phyloP scores from a whole-genome alignment of 805 yeast genomes.

The Ascoidea rubescens region DNA sequence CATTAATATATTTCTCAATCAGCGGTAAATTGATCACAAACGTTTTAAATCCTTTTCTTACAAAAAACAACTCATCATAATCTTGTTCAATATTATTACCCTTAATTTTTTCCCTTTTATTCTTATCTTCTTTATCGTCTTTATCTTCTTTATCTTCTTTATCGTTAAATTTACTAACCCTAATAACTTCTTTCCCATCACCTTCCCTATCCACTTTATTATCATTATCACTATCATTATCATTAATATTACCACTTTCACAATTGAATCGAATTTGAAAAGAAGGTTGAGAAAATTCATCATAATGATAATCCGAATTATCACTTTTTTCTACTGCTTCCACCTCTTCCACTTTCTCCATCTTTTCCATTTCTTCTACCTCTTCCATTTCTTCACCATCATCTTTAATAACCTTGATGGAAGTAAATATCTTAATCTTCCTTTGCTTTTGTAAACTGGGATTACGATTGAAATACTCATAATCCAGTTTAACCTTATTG shows the following conservation, averaged over 20 bases:
- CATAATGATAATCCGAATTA: background rate
- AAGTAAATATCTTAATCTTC: too few species aligned
- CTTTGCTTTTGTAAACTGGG: background rate
- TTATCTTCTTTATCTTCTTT: background rate
- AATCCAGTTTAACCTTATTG: background rate
- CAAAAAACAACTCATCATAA: too few species aligned
- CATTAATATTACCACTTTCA: background rate
- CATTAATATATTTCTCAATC: background rate
- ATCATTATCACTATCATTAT: slow-evolving; percentile 4
- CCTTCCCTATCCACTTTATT: slow-evolving; percentile 6
- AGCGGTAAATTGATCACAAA: background rate
- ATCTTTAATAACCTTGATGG: background rate
- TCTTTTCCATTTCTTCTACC: background rate
- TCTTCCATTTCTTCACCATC: background rate
- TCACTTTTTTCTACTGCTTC: background rate
- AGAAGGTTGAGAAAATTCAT: background rate
- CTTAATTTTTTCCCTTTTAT: background rate
- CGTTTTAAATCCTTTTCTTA: background rate
- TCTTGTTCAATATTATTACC: background rate
- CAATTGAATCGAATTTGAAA: background rate
- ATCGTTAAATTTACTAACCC: slow-evolving; percentile 3
- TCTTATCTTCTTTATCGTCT: background rate
- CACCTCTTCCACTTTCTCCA: background rate
- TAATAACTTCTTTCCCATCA: slow-evolving; percentile 6
- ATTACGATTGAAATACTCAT: background rate